Percentiles rank a stretch among this genome's conserved stretches.
Conservation (phyloP, 768 basidiomycete species). For the Mycena kentingensis region DNA sequence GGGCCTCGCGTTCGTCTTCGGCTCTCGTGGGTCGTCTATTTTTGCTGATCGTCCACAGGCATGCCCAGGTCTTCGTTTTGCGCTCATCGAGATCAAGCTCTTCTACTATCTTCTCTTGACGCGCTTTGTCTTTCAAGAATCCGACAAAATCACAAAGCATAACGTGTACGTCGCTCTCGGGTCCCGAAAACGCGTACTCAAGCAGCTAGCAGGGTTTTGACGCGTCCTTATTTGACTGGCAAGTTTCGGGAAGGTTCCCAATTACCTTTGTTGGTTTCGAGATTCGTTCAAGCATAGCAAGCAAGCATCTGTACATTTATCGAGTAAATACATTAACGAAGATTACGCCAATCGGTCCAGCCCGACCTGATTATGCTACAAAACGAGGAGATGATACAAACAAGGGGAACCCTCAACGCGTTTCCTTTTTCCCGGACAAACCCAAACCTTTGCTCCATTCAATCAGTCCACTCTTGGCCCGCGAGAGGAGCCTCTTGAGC, state of each 20-base stretch:
- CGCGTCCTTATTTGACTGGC: constrained; percentile 60
- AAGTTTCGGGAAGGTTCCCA: constrained; percentile 61
- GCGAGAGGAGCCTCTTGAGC: constrained; percentile 18
- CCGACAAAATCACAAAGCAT: constrained; percentile 54
- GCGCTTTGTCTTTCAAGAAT: constrained; percentile 61
- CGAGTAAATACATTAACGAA: neutral
- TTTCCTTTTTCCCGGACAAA: constrained; percentile 15
- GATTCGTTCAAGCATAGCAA: constrained; percentile 7
- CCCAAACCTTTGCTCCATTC: constrained; percentile 19
- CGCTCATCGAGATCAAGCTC: constrained; percentile 81
- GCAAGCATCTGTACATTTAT: neutral
- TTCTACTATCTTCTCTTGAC: constrained; percentile 72
- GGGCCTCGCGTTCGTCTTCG: constrained; percentile 68
- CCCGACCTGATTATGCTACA: neutral
- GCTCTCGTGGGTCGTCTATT: neutral
- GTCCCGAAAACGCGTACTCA: neutral
- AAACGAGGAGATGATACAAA: neutral
- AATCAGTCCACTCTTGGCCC: constrained; percentile 22
- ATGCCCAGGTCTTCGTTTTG: constrained; percentile 82
- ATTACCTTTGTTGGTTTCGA: constrained; percentile 58
- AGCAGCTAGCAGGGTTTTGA: constrained; percentile 51
- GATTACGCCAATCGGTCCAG: no score
- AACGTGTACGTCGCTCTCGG: constrained; percentile 59
- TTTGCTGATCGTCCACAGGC: constrained; percentile 47
- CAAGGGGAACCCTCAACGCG: neutral